Conservation (phyloP, 441 rosid genomes). For the Pelargonium cotyledonis region DNA sequence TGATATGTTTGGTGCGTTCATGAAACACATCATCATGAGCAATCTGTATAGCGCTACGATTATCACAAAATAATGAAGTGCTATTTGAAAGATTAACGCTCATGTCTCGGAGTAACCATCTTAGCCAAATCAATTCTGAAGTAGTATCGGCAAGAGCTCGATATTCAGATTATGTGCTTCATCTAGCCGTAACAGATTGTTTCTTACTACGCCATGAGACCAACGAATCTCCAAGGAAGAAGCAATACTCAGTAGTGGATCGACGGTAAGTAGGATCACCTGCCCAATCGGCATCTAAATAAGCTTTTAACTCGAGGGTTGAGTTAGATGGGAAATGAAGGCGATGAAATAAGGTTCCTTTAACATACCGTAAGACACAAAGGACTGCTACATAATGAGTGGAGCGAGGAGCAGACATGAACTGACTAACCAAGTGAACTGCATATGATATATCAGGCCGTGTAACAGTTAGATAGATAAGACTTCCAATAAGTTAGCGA, state of each 20-base stretch:
- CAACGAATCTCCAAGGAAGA: neutral
- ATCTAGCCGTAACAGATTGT: fast-evolving
- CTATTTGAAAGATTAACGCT: too few relatives aligned
- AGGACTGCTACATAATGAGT: neutral
- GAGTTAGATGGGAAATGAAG: neutral
- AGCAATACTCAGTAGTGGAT: neutral
- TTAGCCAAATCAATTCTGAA: neutral
- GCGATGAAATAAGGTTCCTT: neutral
- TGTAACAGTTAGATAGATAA: neutral
- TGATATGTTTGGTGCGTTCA: too few relatives aligned
- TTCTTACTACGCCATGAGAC: neutral
- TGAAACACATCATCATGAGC: too few relatives aligned
- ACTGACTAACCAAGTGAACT: neutral
- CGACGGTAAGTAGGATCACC: neutral
- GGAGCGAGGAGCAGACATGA: neutral
- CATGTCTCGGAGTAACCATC: neutral
- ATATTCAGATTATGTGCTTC: neutral
- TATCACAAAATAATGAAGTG: too few relatives aligned
- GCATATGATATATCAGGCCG: neutral
- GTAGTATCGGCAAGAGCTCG: neutral
- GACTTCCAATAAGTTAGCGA: neutral
- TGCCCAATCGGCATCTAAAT: neutral
- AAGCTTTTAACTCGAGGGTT: neutral
- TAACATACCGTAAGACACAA: neutral
- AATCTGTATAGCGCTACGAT: too few relatives aligned